A percentile compares a stretch with the other conserved stretches of the same genome.
phyloP scores from a whole-genome alignment of 352 stramenopile species.

The Globisporangium abappressorium region DNA sequence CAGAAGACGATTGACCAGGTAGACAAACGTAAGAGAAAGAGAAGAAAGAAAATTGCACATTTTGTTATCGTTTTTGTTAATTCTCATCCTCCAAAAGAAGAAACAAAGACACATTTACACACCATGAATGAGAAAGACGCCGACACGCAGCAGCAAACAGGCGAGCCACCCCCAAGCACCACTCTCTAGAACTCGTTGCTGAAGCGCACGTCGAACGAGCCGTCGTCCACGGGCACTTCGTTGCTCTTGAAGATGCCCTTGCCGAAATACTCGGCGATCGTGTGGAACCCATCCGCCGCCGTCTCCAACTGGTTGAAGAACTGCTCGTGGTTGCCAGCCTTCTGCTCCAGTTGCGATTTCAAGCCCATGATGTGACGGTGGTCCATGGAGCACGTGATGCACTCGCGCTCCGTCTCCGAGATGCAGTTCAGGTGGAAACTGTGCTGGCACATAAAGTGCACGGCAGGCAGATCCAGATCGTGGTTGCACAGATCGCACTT shows the following conservation, averaged over 20 bases:
- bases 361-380: conserved; percentile 83
- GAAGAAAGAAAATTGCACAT: not conserved
- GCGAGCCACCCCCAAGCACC: not conserved
- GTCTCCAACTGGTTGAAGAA: conserved; percentile 93
- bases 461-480: conserved; percentile 86
- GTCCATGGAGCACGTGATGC: conserved; percentile 86
- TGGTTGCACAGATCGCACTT: conserved; percentile 90
- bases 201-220: conserved; percentile 71
- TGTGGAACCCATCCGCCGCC: conserved; percentile 84
- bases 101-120: conserved; percentile 6
- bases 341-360: conserved; percentile 86
- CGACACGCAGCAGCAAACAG: not conserved
- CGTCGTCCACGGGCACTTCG: conserved; percentile 60
- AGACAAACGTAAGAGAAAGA: conserved; percentile 5
- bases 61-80: not conserved
- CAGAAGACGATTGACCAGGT: conserved; percentile 6
- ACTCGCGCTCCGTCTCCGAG: conserved; percentile 86
- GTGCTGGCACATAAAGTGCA: conserved; percentile 91
- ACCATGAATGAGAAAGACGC: not conserved
- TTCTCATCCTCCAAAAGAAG: conserved; percentile 3
- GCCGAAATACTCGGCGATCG: conserved; percentile 90
- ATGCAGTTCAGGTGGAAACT: conserved; percentile 91
- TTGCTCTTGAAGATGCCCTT: conserved; percentile 91
- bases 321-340: conserved; percentile 89
- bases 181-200: conserved; percentile 76